Base-by-base conservation (phyloP, 108 stramenopile species). In the Epipyxis sp. region DNA sequence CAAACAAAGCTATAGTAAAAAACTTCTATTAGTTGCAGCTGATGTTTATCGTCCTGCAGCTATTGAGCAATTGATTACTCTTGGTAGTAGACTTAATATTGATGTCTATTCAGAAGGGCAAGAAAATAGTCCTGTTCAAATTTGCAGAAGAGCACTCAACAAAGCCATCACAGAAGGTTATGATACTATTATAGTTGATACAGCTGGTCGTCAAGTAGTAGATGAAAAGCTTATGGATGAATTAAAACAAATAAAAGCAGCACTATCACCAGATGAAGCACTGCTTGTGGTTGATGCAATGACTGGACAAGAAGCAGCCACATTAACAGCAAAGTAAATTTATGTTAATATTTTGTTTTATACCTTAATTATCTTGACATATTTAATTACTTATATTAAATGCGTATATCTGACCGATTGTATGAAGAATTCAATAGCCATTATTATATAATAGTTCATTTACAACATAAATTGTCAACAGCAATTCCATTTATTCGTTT, bases 31-130 rank as follows among this genome's bases (percentile, higher is more conserved):
- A 58, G 93, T 86, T 30, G 94, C 96, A 34, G 94, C 91, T 6
- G 96, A 97, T 88, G 91, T 97, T 0, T 95, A 95, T 79, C 92
- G 96, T 68, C 96, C 96, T 0, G 96, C 96, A 0, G 96, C 96
- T 32, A 92, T 94, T 80, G 86, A 92, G 74, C 96, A 97, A 83
- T 87, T 97, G 43, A 81, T 92, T 68, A 86, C 94, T 72, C 84
- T 97, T 44, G 94, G 94, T 39, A 84, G 88, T 69, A 77, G 79
- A 41, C 88, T 95, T 62, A 90, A 84, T 65, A 93, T 97, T 0
- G 83, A 87, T n/a, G 92, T 93, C 30, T 93, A 13, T 74, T 74
- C 32, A 59, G 92, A 91, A 42, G 78, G 79, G n/a, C 92, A 92
- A 59, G 39, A 30, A 59, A 90, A 86, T 0, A 90, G 93, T 78